Evolutionary conservation across 23 red algal genomes (phyloP), one percentile per base, ranked within the genome.

Genomic region (Agarophyton chilense): DNA sequence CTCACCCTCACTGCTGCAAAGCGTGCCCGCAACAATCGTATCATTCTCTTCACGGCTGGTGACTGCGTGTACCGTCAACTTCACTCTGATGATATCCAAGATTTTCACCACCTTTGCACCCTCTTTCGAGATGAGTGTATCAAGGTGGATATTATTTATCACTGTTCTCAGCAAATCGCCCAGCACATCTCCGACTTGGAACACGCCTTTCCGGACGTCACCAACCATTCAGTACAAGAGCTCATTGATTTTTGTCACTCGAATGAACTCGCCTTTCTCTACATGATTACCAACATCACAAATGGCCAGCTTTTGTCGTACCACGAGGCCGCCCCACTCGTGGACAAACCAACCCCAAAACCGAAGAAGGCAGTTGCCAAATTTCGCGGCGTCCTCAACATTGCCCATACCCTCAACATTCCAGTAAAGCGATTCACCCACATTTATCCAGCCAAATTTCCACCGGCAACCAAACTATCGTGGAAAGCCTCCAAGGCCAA

Each of bases 371-470:
- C 71, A 16, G 35, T 19, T 32, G 85, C 85, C 47, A 89, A 89
- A 32, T 89, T 73, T 53, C 68, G 58, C 29, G 85, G 85, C 44
- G 55, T 72, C 12, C 54, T 89, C 22, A 89, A 89, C 54, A 77
- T 89, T 57, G 85, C 71, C 14, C 42, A 78, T 39, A 19, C 47
- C 36, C 12, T 89, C 41, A 74, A 77, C 34, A 89, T 89, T 65
- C 85, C 85, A 32, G 85, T 89, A 17, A 89, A 78, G 33, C 53
- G 85, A 36, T 89, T 55, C 32, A 46, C 45, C 11, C 53, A 89
- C 71, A 52, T 89, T 12, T 61, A 46, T 47, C 5, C 51, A 35
- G 67, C 85, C 11, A 76, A 57, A n/a, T 34, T 46, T 10, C 42
- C 67, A 24, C 1, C 33, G 2, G 51, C 51, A 29, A 56, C 41